Evolutionary conservation across 2,329 filamentous ascomycete genomes (phyloP).

Genomic region (Calonectria naviculata): DNA sequence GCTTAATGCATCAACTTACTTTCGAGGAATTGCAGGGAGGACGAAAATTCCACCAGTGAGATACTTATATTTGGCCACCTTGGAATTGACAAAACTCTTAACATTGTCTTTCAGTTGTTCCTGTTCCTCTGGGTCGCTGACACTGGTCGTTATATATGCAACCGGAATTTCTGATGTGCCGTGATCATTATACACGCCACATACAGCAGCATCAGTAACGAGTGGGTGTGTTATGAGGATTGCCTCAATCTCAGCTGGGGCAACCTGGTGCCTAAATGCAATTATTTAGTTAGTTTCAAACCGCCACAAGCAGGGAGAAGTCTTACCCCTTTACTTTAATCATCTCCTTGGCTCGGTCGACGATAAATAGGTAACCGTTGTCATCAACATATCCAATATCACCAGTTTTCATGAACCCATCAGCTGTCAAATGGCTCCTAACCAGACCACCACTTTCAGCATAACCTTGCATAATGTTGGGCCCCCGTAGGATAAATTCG

Average conservation of each 20-base stretch:
- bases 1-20: neutral
- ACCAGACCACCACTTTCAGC: neutral
- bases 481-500: slow-evolving; percentile 9
- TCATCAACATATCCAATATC: slow-evolving; percentile 17
- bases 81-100: neutral
- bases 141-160: slow-evolving; percentile 9
- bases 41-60: slow-evolving; percentile 7
- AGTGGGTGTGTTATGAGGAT: slow-evolving; percentile 9
- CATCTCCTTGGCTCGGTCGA: slow-evolving; percentile 15
- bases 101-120: neutral
- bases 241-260: slow-evolving; percentile 14
- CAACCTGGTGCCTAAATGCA: slow-evolving; percentile 4
- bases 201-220: slow-evolving; percentile 6
- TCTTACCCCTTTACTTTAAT: slow-evolving; percentile 16
- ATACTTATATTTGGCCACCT: slow-evolving; percentile 8
- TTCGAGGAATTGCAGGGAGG: slow-evolving; percentile 3
- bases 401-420: slow-evolving; percentile 9
- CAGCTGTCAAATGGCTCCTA: neutral
- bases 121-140: neutral
- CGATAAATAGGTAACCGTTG: slow-evolving; percentile 6
- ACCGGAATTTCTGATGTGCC: slow-evolving; percentile 9
- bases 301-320: fast-evolving
- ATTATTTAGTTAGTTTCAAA: neutral
- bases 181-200: slow-evolving; percentile 11
- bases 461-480: slow-evolving; percentile 17